phyloP scores from a whole-genome alignment of 768 basidiomycete species.

The Auricularia cornea region DNA sequence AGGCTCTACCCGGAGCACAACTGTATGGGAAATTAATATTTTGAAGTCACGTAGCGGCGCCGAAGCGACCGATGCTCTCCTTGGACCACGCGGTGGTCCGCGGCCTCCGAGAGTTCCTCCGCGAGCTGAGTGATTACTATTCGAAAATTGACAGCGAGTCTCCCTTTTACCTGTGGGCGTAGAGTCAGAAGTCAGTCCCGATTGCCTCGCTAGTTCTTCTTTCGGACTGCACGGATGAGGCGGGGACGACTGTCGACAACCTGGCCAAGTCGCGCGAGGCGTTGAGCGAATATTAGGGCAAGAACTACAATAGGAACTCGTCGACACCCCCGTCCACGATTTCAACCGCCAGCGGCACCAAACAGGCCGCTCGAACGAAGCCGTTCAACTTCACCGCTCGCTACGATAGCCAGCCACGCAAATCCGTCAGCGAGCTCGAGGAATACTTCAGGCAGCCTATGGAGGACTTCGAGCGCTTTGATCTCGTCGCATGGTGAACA shows the following conservation, averaged over 20 bases:
- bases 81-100: constrained; percentile 25
- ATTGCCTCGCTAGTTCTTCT: constrained; percentile 6
- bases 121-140: constrained; percentile 25
- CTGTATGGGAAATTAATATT: too few relatives aligned
- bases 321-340: not conserved
- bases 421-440: constrained; percentile 5
- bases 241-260: not conserved
- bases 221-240: constrained; percentile 17
- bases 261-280: not conserved
- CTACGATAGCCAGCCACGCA: not conserved
- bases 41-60: too few relatives aligned
- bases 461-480: constrained; percentile 7
- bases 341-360: too few relatives aligned
- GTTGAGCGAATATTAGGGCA: not conserved
- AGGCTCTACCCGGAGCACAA: too few relatives aligned
- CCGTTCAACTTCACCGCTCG: not conserved
- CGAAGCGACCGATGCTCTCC: constrained; percentile 24
- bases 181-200: constrained; percentile 11
- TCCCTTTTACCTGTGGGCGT: constrained; percentile 25
- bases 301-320: too few relatives aligned
- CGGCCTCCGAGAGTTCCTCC: constrained; percentile 25
- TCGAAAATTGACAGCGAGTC: constrained; percentile 22
- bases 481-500: not conserved
- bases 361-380: not conserved
- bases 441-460: constrained; percentile 12